A percentile compares a stretch with the other conserved stretches of the same genome.
Evolutionary conservation across 148 eudicot genomes (phyloP).

Genomic region (Rhododendron simsii): DNA sequence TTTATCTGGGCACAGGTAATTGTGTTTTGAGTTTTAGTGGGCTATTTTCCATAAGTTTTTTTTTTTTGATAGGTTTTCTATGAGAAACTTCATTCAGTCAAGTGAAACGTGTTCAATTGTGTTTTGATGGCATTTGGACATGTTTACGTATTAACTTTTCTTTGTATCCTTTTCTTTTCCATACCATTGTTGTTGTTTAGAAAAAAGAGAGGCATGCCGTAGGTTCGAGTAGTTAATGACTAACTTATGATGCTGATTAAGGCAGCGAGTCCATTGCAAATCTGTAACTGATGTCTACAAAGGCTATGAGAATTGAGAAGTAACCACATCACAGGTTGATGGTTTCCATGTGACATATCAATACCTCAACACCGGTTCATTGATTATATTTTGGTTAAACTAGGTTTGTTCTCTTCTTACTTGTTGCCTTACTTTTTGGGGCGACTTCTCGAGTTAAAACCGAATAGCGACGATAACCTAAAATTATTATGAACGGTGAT

Average conservation of each 20-base stretch:
- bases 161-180: background rate
- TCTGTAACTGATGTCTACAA: background rate
- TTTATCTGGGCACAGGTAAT: conserved; percentile 1
- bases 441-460: background rate
- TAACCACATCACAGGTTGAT: background rate
- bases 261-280: background rate
- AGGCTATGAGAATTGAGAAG: background rate
- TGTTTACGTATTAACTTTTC: background rate
- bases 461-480: background rate
- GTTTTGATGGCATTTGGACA: conserved; percentile 1
- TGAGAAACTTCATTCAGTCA: background rate
- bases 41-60: background rate
- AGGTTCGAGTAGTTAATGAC: background rate
- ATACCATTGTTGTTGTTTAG: background rate
- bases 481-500: background rate
- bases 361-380: background rate
- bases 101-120: background rate
- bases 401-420: background rate
- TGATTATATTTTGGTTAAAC: background rate
- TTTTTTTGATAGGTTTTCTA: background rate
- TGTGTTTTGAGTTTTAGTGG: background rate
- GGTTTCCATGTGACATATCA: background rate
- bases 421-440: background rate
- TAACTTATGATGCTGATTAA: background rate
- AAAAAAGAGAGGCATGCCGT: background rate